These are phyloP conservation scores for Phytopythium helicoides DNA, from an alignment of 352 stramenopile species.

Conservation along the genomic window DNA sequence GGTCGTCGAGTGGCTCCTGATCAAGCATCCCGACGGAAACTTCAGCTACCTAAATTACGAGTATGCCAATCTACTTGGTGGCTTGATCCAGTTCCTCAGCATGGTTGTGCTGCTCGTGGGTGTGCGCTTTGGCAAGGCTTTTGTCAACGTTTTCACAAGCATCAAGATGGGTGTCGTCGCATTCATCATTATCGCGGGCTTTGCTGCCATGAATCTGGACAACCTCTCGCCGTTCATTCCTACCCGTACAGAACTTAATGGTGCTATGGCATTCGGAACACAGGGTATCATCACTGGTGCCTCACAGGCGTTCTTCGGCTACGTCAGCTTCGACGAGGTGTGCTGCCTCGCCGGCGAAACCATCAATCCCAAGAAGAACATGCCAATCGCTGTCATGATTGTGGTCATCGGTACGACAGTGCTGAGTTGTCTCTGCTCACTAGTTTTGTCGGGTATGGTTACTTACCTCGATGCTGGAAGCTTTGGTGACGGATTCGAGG, in stretches of 20 bases:
- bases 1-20: conserved; percentile 61
- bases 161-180: conserved; percentile 74
- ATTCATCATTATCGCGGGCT: conserved; percentile 89
- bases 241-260: conserved; percentile 15
- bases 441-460: conserved; percentile 82
- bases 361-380: conserved; percentile 74
- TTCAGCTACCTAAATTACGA: conserved; percentile 49
- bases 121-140: conserved; percentile 84
- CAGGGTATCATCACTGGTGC: conserved; percentile 78
- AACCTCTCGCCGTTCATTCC: conserved; percentile 90
- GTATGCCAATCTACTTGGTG: conserved; percentile 47
- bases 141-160: conserved; percentile 82
- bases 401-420: conserved; percentile 76
- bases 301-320: conserved; percentile 93
- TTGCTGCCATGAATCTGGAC: conserved; percentile 63
- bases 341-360: conserved; percentile 84
- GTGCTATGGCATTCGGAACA: conserved; percentile 34
- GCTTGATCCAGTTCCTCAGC: conserved; percentile 62
- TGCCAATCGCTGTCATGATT: conserved; percentile 78
- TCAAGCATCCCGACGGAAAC: conserved; percentile 34
- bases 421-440: conserved; percentile 43
- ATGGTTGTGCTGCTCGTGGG: conserved; percentile 72
- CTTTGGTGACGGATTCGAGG: conserved; percentile 29
- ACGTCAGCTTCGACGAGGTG: conserved; percentile 94
- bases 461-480: conserved; percentile 24